A percentile compares a stretch with the other conserved stretches of the same genome.
These are phyloP conservation scores for Calendula officinalis DNA, from an alignment of 129 eudicot species.

Conservation along the genomic window DNA sequence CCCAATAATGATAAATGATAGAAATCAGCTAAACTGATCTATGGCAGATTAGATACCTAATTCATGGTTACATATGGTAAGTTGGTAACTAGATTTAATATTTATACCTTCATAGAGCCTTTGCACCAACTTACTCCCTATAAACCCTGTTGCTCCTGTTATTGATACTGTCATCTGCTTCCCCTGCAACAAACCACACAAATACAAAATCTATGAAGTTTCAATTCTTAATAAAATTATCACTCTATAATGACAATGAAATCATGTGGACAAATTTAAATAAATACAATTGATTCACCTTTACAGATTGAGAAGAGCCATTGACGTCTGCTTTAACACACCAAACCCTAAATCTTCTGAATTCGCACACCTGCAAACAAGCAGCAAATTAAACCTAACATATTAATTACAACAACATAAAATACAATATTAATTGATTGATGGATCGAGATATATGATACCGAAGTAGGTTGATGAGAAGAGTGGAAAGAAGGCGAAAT, in stretches of 20 bases:
- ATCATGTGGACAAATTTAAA: too few relatives aligned
- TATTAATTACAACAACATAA: not conserved
- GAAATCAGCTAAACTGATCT: too few relatives aligned
- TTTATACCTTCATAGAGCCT: slow-evolving; percentile 74
- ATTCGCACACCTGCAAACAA: slow-evolving; percentile 33
- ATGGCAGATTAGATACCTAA: too few relatives aligned
- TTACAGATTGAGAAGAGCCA: slow-evolving; percentile 36
- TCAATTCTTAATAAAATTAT: too few relatives aligned
- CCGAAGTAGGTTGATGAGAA: slow-evolving; percentile 38
- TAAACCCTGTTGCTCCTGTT: slow-evolving; percentile 96
- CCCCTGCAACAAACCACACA: slow-evolving; percentile 39
- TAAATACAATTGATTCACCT: too few relatives aligned
- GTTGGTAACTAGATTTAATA: too few relatives aligned
- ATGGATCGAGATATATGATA: slow-evolving; percentile 9
- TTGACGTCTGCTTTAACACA: slow-evolving; percentile 27
- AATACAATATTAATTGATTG: not conserved
- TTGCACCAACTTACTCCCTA: slow-evolving; percentile 84
- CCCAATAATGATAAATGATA: too few relatives aligned
- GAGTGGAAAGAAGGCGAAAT: slow-evolving; percentile 41
- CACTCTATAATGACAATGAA: too few relatives aligned
- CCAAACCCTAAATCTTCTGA: slow-evolving; percentile 41
- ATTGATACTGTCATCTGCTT: slow-evolving; percentile 81
- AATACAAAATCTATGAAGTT: not conserved
- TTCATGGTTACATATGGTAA: too few relatives aligned
- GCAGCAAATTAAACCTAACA: not conserved